phyloP scores from a whole-genome alignment of 2,329 filamentous ascomycete species.

The Fusarium verrucosum region DNA sequence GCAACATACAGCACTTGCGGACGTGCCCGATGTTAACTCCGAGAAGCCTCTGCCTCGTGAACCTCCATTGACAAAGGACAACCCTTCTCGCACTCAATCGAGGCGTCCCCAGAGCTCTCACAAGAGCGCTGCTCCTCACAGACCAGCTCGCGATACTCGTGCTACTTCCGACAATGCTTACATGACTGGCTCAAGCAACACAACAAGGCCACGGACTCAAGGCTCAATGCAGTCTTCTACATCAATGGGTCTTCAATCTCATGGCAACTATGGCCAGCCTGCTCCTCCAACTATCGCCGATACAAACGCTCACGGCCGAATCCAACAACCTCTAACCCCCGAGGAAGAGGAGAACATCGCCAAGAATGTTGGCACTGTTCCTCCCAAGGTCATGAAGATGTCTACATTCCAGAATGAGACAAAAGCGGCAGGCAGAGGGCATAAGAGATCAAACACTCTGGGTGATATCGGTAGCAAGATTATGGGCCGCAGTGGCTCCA shows the following conservation, averaged over 20 bases:
- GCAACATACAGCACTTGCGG: constrained; percentile 60
- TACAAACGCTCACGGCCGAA: constrained; percentile 88
- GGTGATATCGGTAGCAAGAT: constrained; percentile 85
- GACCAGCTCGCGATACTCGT: constrained; percentile 49
- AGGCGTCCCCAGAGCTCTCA: constrained; percentile 61
- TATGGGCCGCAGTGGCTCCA: constrained; percentile 82
- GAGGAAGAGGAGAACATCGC: constrained; percentile 74
- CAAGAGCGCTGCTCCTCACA: constrained; percentile 45
- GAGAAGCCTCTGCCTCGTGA: constrained; percentile 71
- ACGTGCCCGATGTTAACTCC: constrained; percentile 44
- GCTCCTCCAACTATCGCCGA: constrained; percentile 86
- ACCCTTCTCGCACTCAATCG: constrained; percentile 51
- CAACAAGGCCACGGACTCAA: constrained; percentile 78
- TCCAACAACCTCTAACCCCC: constrained; percentile 74
- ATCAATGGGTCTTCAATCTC: constrained; percentile 72
- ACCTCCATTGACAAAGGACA: constrained; percentile 59
- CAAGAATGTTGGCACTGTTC: constrained; percentile 68
- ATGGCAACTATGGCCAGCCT: constrained; percentile 82
- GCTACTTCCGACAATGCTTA: constrained; percentile 53
- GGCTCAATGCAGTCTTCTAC: constrained; percentile 77
- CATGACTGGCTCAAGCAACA: constrained; percentile 55
- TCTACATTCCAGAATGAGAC: constrained; percentile 65
- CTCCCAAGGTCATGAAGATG: constrained; percentile 66
- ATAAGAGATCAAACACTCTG: constrained; percentile 79
- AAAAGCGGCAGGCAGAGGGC: constrained; percentile 63